Conservation (phyloP, 176 grass and related monocot genomes). For the Poa annua region DNA sequence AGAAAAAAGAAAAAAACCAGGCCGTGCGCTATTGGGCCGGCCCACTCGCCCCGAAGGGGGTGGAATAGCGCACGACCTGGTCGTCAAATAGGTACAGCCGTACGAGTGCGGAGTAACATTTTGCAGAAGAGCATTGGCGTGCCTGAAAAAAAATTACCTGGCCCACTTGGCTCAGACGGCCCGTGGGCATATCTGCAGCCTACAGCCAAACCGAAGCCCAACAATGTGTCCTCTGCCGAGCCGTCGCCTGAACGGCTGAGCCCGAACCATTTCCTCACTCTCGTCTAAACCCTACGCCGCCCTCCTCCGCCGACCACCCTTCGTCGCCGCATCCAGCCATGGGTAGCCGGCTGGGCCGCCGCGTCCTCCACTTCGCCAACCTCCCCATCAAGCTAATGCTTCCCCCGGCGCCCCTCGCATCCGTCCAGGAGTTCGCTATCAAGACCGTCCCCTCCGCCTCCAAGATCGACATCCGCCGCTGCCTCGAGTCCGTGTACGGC, state of each 20-base stretch:
- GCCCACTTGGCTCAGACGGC: too few species aligned
- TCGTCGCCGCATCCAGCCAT: slow-evolving; percentile 48
- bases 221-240: too few species aligned
- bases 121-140: too few species aligned
- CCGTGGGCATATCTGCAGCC: too few species aligned
- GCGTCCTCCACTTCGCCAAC: slow-evolving; percentile 93
- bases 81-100: too few species aligned
- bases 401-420: slow-evolving; percentile 76
- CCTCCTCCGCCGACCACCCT: neutral
- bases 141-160: too few species aligned
- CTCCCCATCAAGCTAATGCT: slow-evolving; percentile 88
- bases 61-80: too few species aligned
- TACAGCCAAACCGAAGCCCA: too few species aligned
- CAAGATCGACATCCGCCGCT: slow-evolving; percentile 94
- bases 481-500: slow-evolving; percentile 90
- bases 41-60: too few species aligned
- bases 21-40: too few species aligned
- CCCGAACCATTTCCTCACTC: neutral
- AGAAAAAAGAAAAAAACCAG: too few species aligned
- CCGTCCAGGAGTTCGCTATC: slow-evolving; percentile 87
- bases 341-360: slow-evolving; percentile 85
- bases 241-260: neutral
- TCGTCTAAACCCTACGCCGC: neutral
- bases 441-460: slow-evolving; percentile 90
- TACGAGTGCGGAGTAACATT: too few species aligned